Evolutionary conservation across 805 yeast genomes (phyloP).

Genomic region (Jamesozyma piceae): DNA sequence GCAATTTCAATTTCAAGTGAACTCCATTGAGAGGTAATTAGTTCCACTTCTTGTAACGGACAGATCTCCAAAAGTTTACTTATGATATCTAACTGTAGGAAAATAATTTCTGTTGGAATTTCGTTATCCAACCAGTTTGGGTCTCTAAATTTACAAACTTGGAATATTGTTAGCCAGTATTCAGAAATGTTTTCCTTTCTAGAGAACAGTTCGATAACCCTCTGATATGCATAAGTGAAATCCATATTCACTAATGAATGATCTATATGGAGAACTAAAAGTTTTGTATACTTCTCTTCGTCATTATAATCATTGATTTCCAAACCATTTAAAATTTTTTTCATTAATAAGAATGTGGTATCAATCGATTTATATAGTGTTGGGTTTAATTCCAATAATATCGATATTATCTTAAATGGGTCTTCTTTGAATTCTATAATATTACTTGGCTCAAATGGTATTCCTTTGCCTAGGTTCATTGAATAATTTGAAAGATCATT

Average conservation of each 20-base stretch:
- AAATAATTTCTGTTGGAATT: conserved; percentile 32
- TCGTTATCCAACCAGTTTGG: conserved; percentile 37
- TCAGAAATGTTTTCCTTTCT: conserved; percentile 17
- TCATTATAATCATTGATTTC: not conserved
- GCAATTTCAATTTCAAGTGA: conserved; percentile 35
- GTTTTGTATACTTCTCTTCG: conserved; percentile 9
- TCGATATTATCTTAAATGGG: conserved; percentile 33
- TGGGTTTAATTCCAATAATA: conserved; percentile 46
- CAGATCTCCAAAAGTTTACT: conserved; percentile 43
- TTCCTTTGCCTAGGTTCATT: conserved; percentile 26
- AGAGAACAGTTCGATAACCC: conserved; percentile 33
- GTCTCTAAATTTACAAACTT: conserved; percentile 52
- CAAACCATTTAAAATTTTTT: conserved; percentile 34
- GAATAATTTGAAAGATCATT: conserved; percentile 26
- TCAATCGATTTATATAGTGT: conserved; percentile 39
- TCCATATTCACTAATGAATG: conserved; percentile 55
- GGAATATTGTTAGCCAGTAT: conserved; percentile 67
- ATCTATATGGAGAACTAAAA: conserved; percentile 50
- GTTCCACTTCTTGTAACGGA: conserved; percentile 45
- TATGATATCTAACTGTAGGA: conserved; percentile 46
- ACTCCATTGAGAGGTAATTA: conserved; percentile 58
- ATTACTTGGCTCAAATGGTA: conserved; percentile 34
- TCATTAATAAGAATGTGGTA: conserved; percentile 26
- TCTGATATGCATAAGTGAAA: conserved; percentile 47
- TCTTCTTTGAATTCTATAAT: conserved; percentile 27